phyloP scores from a whole-genome alignment of 1,139 yeast species.

The Meyerozyma athensensis region DNA sequence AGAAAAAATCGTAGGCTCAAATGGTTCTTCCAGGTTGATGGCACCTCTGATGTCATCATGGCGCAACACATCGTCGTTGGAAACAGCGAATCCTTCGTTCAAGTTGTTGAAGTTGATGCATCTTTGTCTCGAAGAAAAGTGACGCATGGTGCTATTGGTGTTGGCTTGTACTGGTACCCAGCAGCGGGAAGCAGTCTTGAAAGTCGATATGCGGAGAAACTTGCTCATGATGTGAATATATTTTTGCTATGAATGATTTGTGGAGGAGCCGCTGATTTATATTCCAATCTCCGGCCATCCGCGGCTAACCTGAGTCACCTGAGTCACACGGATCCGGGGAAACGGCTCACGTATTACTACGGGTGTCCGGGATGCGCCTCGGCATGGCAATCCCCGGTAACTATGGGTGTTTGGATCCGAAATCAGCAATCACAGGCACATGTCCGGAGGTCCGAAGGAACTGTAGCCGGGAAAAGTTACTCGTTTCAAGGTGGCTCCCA shows the following conservation, averaged over 20 bases:
- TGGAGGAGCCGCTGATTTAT: not conserved
- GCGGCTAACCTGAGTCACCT: constrained; percentile 4
- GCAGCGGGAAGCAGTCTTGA: constrained; percentile 43
- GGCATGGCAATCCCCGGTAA: not conserved
- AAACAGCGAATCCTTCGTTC: constrained; percentile 28
- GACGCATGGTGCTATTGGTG: constrained; percentile 14
- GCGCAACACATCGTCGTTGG: constrained; percentile 34
- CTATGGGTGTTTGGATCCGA: constrained; percentile 1
- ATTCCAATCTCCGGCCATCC: constrained; percentile 2
- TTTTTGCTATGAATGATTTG: no score
- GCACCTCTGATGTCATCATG: constrained; percentile 9
- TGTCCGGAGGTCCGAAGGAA: no score
- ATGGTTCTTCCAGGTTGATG: constrained; percentile 20
- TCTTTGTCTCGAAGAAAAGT: constrained; percentile 38
- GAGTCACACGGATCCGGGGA: constrained; percentile 2
- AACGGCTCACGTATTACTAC: not conserved
- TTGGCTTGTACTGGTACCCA: constrained; percentile 34
- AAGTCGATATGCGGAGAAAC: constrained; percentile 32
- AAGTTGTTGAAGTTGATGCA: constrained; percentile 33
- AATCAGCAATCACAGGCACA: no score
- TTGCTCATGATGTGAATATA: constrained; percentile 11
- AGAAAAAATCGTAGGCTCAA: constrained; percentile 39
- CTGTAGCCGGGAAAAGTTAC: no score
- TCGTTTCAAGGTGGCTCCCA: no score
- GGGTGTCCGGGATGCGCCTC: constrained; percentile 3